Evolutionary conservation across 2,329 filamentous ascomycete genomes (phyloP), one percentile per base, ranked within the genome.

Genomic region (Exophiala xenobiotica): DNA sequence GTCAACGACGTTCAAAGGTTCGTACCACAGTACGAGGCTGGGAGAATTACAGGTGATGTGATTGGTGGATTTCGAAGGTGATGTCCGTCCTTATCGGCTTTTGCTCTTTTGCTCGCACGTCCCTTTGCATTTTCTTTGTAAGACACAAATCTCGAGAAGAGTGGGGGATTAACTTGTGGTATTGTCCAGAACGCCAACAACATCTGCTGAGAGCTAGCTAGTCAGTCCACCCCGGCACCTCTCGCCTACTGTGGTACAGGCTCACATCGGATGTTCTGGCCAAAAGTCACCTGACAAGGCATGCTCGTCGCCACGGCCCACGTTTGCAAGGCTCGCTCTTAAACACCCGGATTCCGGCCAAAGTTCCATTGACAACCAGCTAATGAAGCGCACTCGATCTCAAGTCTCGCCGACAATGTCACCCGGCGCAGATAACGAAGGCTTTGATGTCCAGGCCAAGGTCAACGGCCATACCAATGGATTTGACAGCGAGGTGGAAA

Each of bases 371-470:
- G 16, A 29, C 18, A 31, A 40, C n/a, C 18, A 27, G 26, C 45
- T 42, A 35, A 61, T 61, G 58, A 61, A 61, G 50, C 54, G 58
- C 44, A 46, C 43, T 33, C 35, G 46, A 38, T 57, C 58, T 29
- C 46, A 51, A 40, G 40, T 49, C 12, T 45, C 49, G 29, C 46
- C 54, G 39, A 54, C 49, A 38, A 68, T 68, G 65, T 61, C 63
- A 26, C 64, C 64, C 8, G 58, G 63, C 46, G 65, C 60, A 41
- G 53, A 64, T 39, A 46, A 63, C 39, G 63, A 64, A 59, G 63
- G 63, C 22, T 66, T 63, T 24, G 53, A 54, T 40, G 48, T 50
- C 39, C 42, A 49, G 31, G 48, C 49, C 16, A 35, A 54, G 31
- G 48, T 50, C 16, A 35, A 54, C 49, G 35, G 44, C 43, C 40